phyloP scores from a whole-genome alignment of 1,139 yeast genomes.

The Suhomyces ambrosiae region DNA sequence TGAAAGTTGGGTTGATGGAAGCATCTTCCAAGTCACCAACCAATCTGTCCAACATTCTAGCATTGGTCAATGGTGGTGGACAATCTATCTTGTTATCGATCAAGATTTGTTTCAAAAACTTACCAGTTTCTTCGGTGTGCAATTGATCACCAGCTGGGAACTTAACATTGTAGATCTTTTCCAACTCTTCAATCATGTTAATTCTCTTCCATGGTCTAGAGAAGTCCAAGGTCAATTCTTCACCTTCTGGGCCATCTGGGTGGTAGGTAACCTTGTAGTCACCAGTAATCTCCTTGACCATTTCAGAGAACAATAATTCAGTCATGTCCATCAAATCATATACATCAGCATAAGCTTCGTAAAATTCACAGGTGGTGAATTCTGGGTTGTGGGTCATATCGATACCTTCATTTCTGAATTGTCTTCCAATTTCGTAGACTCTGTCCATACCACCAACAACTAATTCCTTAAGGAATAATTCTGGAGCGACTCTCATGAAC shows the following conservation, averaged over 20 bases:
- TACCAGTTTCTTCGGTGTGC: constrained; percentile 92
- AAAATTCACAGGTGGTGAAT: constrained; percentile 96
- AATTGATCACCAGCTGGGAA: constrained; percentile 96
- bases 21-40: constrained; percentile 94
- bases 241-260: constrained; percentile 85
- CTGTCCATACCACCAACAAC: constrained; percentile 99
- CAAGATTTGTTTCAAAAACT: constrained; percentile 80
- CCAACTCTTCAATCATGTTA: constrained; percentile 95
- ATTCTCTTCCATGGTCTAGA: constrained; percentile 98
- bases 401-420: constrained; percentile 97
- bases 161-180: constrained; percentile 78
- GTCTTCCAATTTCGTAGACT: constrained; percentile 98
- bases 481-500: constrained; percentile 99
- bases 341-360: constrained; percentile 92
- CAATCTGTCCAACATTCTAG: constrained; percentile 97
- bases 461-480: constrained; percentile 90
- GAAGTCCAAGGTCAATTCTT: constrained; percentile 81
- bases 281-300: constrained; percentile 96
- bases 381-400: constrained; percentile 98
- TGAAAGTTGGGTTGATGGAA: constrained; percentile 95
- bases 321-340: constrained; percentile 97
- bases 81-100: constrained; percentile 85
- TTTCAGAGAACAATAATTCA: constrained; percentile 89
- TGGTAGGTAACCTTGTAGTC: constrained; percentile 82
- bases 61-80: constrained; percentile 95